Evolutionary conservation across 2,329 filamentous ascomycete species (phyloP).

Genomic region (Trichoderma harzianum): DNA sequence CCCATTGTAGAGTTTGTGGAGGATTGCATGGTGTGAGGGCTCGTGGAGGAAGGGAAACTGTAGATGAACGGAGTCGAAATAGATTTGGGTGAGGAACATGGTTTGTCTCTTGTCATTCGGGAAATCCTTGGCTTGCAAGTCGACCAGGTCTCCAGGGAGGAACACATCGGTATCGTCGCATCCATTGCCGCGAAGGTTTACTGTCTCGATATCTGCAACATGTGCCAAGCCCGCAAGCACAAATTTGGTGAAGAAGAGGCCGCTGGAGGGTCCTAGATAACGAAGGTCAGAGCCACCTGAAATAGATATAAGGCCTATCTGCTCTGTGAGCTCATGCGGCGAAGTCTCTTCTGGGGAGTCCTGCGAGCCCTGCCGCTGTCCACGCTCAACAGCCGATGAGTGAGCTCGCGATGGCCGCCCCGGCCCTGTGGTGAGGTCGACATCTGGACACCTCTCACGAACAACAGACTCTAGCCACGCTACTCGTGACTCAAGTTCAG

Average conservation of each 20-base stretch:
- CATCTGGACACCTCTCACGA: constrained; percentile 38
- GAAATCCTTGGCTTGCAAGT: constrained; percentile 25
- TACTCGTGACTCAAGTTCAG: constrained; percentile 6
- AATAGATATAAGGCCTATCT: constrained; percentile 45
- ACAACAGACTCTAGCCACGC: constrained; percentile 47
- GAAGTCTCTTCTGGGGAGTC: constrained; percentile 26
- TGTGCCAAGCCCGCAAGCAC: constrained; percentile 35
- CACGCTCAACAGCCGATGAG: not conserved
- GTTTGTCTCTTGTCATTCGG: constrained; percentile 12
- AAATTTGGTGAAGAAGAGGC: constrained; percentile 50
- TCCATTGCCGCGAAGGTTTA: not conserved
- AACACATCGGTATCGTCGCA: constrained; percentile 19
- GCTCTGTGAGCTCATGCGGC: constrained; percentile 45
- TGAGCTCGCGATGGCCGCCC: constrained; percentile 11
- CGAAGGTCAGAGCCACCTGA: constrained; percentile 45
- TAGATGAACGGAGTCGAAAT: constrained; percentile 47
- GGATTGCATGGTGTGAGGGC: constrained; percentile 39
- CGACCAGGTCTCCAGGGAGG: constrained; percentile 34
- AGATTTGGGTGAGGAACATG: constrained; percentile 38
- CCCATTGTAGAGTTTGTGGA: constrained; percentile 35
- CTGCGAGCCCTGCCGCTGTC: not conserved
- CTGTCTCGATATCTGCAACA: constrained; percentile 5
- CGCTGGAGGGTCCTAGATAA: constrained; percentile 55
- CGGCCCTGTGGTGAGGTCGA: constrained; percentile 35
- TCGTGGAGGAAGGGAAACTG: constrained; percentile 50